Conservation (phyloP, 1,139 yeast species). For the Debaryomyces psychrophilus region DNA sequence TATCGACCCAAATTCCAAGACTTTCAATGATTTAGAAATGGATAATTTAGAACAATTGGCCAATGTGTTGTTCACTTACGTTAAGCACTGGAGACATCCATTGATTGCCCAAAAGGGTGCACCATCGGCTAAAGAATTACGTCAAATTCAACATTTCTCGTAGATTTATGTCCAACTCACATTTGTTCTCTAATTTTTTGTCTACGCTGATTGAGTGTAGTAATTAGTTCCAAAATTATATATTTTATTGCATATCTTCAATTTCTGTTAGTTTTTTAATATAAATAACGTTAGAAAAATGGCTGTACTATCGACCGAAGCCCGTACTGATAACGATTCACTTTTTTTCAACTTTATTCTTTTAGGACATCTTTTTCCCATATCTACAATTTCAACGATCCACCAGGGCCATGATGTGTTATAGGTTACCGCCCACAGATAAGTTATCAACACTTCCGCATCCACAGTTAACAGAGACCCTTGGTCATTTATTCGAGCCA, state of each 20-base stretch:
- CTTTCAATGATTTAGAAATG: slow-evolving; percentile 75
- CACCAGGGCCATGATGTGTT: slow-evolving; percentile 14
- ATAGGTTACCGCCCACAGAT: slow-evolving; percentile 27
- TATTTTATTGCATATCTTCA: slow-evolving; percentile 10
- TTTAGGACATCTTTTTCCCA: neutral
- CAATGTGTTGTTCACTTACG: slow-evolving; percentile 68
- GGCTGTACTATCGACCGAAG: neutral
- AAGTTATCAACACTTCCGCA: slow-evolving; percentile 21
- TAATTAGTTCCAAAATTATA: neutral
- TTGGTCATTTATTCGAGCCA: slow-evolving; percentile 69
- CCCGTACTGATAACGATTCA: slow-evolving; percentile 5
- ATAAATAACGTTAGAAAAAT: slow-evolving; percentile 3
- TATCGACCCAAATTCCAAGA: slow-evolving; percentile 62
- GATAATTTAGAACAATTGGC: slow-evolving; percentile 65
- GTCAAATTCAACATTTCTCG: slow-evolving; percentile 51
- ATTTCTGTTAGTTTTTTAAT: slow-evolving; percentile 7
- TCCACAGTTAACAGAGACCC: slow-evolving; percentile 32
- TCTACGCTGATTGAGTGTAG: neutral
- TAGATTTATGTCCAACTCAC: slow-evolving; percentile 13
- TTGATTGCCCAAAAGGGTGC: slow-evolving; percentile 53
- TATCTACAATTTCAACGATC: neutral
- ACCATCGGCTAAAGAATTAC: slow-evolving; percentile 45
- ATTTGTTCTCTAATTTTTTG: slow-evolving; percentile 5
- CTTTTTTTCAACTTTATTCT: neutral
- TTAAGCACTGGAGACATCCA: slow-evolving; percentile 58